Base-by-base conservation (phyloP, 768 basidiomycete species). In the Boletellus ananas region DNA sequence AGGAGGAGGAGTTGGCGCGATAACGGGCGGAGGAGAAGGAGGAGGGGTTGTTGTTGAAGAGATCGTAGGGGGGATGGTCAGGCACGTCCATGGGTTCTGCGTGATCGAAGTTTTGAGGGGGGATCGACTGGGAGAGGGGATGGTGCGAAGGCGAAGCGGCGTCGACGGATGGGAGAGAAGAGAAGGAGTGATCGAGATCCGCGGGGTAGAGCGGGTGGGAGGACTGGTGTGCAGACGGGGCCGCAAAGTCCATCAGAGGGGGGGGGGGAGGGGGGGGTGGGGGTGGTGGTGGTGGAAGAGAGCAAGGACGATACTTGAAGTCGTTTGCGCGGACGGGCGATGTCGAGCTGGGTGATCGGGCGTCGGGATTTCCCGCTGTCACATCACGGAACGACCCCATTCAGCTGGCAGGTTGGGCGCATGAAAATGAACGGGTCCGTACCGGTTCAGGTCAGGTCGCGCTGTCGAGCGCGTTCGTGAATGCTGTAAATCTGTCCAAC, bases 1-100 rank as follows among this genome's bases (percentile, higher is more conserved):
- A 81, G 0, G 85, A 85, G 44, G 85, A 83, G 29, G 83, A 82
- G 72, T 85, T 85, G 38, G 82, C 74, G 52, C 84, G 80, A 70
- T 87, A 87, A 59, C 85, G 81, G 51, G 79, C 74, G 39, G 79
- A 77, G 43, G 70, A 67, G 62, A 82, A 81, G 7, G 79, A 70
- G 55, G 58, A 43, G 35, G 69, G 64, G 41, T 75, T 72, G 64
- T 72, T 74, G 49, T 78, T 73, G 68, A 87, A 87, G 44, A 89
- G 66, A 65, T 85, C 80, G 68, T 87, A 90, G 53, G 70, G 68
- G 12, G 77, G 59, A 52, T 84, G 81, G 58, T 87, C 84, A 43
- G 74, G 55, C 55, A 73, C 69, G 58, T 78, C 83, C 65, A 83
- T 74, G 45, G 72, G 60, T 59, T 87, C 85, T 38, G 71, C 39